Percentiles rank a stretch among this genome's conserved stretches.
Conservation (phyloP, 305 asterid species). For the Fraxinus nigra region DNA sequence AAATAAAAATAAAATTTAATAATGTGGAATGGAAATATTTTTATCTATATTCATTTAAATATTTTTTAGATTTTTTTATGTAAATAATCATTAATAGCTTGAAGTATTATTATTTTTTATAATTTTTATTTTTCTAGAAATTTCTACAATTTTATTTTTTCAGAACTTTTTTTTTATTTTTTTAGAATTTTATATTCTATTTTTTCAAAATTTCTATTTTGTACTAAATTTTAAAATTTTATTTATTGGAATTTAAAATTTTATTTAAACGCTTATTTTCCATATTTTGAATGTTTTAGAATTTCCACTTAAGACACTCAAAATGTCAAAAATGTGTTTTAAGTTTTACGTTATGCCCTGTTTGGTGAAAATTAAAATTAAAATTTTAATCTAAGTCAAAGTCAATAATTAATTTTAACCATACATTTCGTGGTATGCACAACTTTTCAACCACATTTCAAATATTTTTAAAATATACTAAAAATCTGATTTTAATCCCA, state of each 20-base stretch:
- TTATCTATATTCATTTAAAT: neutral
- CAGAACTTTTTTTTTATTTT: neutral
- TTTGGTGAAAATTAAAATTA: neutral
- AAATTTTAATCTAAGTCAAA: no score
- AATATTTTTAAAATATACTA: neutral
- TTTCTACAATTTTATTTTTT: no score
- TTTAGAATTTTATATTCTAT: no score
- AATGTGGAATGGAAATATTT: neutral
- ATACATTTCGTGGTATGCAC: neutral
- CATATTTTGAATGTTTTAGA: neutral
- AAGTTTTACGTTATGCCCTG: neutral
- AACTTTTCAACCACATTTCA: neutral
- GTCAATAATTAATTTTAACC: neutral
- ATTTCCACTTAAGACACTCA: neutral
- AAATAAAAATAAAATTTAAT: no score
- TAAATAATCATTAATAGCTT: neutral
- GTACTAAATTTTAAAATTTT: neutral
- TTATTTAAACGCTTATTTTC: no score
- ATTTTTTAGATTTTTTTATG: no score
- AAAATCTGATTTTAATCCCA: neutral
- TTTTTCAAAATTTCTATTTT: neutral
- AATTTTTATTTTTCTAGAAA: neutral
- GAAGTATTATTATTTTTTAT: neutral
- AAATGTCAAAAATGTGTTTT: neutral
- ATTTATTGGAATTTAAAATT: no score